Percentiles rank a stretch among this genome's conserved stretches.
phyloP scores from a whole-genome alignment of 164 flowering plant genomes.

The Umbilicus rupestris region DNA sequence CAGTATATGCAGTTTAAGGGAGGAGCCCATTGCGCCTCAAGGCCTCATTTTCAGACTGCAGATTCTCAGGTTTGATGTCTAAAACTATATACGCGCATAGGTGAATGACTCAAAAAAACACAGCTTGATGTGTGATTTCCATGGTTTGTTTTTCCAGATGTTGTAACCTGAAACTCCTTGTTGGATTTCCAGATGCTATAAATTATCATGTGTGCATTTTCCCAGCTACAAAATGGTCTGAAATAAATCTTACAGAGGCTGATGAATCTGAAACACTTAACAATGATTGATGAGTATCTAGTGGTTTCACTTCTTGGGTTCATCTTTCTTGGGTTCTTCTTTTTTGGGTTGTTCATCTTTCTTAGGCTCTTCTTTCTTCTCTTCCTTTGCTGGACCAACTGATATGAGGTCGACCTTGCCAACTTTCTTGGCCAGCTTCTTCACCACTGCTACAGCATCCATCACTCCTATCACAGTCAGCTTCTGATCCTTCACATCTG shows the following conservation, averaged over 20 bases:
- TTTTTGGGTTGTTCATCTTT: constrained; percentile 37
- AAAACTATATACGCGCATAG: too few relatives aligned
- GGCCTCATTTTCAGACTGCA: too few relatives aligned
- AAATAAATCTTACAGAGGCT: not conserved
- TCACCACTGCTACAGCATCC: constrained; percentile 73
- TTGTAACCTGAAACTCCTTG: too few relatives aligned
- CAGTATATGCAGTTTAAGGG: too few relatives aligned
- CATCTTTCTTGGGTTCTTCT: constrained; percentile 35
- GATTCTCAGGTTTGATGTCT: too few relatives aligned
- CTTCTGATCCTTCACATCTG: constrained; percentile 76
- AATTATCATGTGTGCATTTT: not conserved
- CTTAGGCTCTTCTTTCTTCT: constrained; percentile 74
- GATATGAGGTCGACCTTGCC: constrained; percentile 68
- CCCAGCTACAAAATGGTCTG: not conserved
- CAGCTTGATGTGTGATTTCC: too few relatives aligned
- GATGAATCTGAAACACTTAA: not conserved
- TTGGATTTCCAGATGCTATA: not conserved
- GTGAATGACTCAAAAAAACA: too few relatives aligned
- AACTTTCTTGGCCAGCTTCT: constrained; percentile 45
- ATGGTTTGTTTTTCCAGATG: too few relatives aligned
- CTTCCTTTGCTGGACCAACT: constrained; percentile 94
- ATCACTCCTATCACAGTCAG: constrained; percentile 66
- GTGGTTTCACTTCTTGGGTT: constrained; percentile 5
- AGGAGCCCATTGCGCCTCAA: too few relatives aligned
- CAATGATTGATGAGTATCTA: not conserved